Conservation (phyloP, 31 red algal species). For the Asparagopsis taxiformis region DNA sequence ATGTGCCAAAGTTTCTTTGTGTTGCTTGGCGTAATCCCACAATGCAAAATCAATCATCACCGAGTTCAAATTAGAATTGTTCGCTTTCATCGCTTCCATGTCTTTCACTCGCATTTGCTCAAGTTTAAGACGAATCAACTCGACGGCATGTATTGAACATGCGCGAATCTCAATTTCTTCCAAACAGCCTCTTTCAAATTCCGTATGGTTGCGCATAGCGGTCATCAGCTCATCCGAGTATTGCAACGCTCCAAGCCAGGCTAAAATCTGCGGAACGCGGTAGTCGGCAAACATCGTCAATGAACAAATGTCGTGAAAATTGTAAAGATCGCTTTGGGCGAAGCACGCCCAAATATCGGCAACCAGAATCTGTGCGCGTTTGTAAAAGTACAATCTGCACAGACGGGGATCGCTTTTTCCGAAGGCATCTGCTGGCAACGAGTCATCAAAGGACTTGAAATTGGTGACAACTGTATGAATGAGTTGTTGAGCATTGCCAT, state of each 20-base stretch:
- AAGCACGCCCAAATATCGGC: slow-evolving; percentile 56
- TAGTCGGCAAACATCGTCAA: slow-evolving; percentile 56
- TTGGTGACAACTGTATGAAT: slow-evolving; percentile 13
- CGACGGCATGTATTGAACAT: slow-evolving; percentile 51
- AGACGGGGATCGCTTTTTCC: background rate
- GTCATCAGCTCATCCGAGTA: slow-evolving; percentile 10
- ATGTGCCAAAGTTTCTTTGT: slow-evolving; percentile 16
- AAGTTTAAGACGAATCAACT: slow-evolving; percentile 26
- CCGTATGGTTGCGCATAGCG: background rate
- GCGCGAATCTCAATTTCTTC: slow-evolving; percentile 38
- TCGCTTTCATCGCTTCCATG: background rate
- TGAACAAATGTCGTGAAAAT: slow-evolving; percentile 30
- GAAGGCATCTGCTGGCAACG: background rate
- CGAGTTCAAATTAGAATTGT: slow-evolving; percentile 27
- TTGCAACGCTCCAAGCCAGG: slow-evolving; percentile 27
- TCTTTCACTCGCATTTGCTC: background rate
- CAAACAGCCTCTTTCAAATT: background rate
- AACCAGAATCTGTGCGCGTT: slow-evolving; percentile 41
- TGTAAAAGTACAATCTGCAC: slow-evolving; percentile 24
- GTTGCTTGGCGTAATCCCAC: slow-evolving; percentile 46
- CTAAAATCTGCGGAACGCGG: slow-evolving; percentile 36
- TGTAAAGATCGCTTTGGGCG: background rate
- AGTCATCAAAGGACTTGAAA: slow-evolving; percentile 39
- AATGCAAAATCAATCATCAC: slow-evolving; percentile 34
- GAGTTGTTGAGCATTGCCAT: slow-evolving; percentile 23